phyloP scores from a whole-genome alignment of 352 stramenopile species.

The Phytopythium litorale region DNA sequence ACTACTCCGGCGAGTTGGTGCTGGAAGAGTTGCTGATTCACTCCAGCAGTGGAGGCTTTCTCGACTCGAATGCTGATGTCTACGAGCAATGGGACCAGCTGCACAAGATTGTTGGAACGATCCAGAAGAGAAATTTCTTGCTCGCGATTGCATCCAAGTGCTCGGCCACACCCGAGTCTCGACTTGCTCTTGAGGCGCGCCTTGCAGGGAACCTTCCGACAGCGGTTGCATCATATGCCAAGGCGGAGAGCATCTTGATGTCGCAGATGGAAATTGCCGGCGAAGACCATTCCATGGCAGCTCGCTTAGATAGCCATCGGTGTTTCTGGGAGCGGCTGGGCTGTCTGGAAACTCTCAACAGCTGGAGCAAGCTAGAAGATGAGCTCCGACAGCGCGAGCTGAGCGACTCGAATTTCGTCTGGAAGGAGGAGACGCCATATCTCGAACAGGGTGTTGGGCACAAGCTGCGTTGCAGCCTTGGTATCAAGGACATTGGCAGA shows the following conservation, averaged over 20 bases:
- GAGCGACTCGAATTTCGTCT: conserved; percentile 33
- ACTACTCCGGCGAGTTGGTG: conserved; percentile 53
- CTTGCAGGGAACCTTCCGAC: conserved; percentile 65
- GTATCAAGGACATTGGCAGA: conserved; percentile 17
- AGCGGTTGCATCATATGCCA: conserved; percentile 69
- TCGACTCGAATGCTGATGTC: conserved; percentile 14
- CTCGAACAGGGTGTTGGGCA: conserved; percentile 58
- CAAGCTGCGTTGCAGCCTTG: conserved; percentile 44
- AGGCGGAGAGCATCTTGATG: conserved; percentile 44
- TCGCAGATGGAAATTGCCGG: conserved; percentile 37
- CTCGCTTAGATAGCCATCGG: conserved; percentile 40
- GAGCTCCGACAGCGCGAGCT: conserved; percentile 28
- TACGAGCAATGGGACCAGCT: conserved; percentile 62
- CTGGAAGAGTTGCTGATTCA: conserved; percentile 63
- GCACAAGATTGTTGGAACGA: conserved; percentile 62
- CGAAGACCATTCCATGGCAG: conserved; percentile 17
- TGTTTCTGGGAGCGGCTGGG: conserved; percentile 61
- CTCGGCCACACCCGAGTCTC: conserved; percentile 53
- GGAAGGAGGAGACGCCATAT: conserved; percentile 59
- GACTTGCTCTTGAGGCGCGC: conserved; percentile 54
- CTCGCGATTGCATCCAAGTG: conserved; percentile 48
- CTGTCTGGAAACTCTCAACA: conserved; percentile 67
- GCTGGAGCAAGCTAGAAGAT: conserved; percentile 52
- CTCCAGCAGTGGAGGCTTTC: conserved; percentile 11
- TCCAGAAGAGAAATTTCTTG: conserved; percentile 65